Base-by-base conservation (phyloP, 2,329 filamentous ascomycete species). In the Pseudonectria foliicola region DNA sequence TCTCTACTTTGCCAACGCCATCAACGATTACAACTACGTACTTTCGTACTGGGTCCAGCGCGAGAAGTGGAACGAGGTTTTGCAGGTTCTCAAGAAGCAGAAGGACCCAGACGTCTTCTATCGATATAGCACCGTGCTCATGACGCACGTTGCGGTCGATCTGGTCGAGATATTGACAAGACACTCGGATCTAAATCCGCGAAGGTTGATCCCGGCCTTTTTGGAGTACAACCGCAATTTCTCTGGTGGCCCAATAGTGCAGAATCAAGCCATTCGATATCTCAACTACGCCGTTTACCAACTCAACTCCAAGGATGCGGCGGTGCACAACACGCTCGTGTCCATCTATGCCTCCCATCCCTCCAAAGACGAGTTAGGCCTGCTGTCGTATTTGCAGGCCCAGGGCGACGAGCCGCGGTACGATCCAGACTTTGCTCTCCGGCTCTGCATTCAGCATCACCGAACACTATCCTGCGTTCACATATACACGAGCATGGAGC, bases 41-140 rank as follows among this genome's bases (percentile, higher is more conserved):
- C 68, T 98, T 11, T 85, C 86, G 8, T 98, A 98, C 61, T 98
- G 92, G 92, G 83, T 96, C 13, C 92, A 96, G 61, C 76, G 90
- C 40, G 92, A 96, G 62, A 78, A 85, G 49, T 98, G 92, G 92
- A 64, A 68, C 4, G 88, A 95, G 50, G 87, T 88, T 3, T 68
- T 98, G 46, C 76, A 78, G 36, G 88, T 96, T 27, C 70, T 98
- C 34, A 94, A 95, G 65, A 88, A 85, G 60, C 92, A 98, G 62
- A 94, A 82, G 5, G 85, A 94, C 33, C 77, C 86, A 0, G 87
- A 94, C 33, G 85, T 94, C 29, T 98, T 96, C 63, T 96, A 96
- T 67, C 83, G 86, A 44, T 95, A 96, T 60, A 92, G 87, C 66
- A 95, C 83, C 52, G 89, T 96, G n/a, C 73, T 98, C 31, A 95